Evolutionary conservation across 345 rosid species (phyloP), one percentile per base, ranked within the genome.

Genomic region (Alliaria petiolata): DNA sequence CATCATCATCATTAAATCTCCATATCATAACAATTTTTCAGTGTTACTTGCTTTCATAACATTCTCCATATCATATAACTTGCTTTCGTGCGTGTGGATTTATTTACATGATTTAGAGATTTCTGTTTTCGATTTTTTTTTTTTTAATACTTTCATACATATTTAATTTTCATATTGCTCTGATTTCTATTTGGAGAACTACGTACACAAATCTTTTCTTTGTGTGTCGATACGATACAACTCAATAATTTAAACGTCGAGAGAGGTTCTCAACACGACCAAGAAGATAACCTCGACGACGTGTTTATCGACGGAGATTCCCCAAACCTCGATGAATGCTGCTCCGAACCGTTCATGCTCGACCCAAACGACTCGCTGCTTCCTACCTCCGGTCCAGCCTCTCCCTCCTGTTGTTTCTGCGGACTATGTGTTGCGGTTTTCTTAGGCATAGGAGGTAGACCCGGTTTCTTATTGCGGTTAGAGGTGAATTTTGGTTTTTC

Each of bases 401-500:
- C 95, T 49, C 86, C 95, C 56, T 87, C 96, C 0, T 79, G 69
- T 0, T 83, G 71, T 1, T 76, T 53, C 30, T 36, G 35, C 12
- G 65, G 60, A 65, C 6, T 63, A 60, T 49, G 76, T 13, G 74
- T 11, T 8, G 56, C 59, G 33, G 66, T 72, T 80, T 85, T 86
- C 87, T 88, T 91, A 13, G 97, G 93, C n/a, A 86, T 87, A 4
- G 99, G 97, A 31, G 96, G 97, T 85, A 89, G 62, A 7, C 79
- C 81, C 14, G 79, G 74, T 82, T 80, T 91, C 67, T 68, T 83
- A 53, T 71, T 69, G 42, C 74, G 82, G 70, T 74, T 72, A 28
- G 74, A 50, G 0, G 66, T 56, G n/a, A n/a, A n/a, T n/a, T n/a
- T n/a, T n/a, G n/a, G n/a, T n/a, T n/a, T n/a, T n/a, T n/a, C n/a